phyloP scores from a whole-genome alignment of 176 grass and related monocot species.

The Oryza australiensis region DNA sequence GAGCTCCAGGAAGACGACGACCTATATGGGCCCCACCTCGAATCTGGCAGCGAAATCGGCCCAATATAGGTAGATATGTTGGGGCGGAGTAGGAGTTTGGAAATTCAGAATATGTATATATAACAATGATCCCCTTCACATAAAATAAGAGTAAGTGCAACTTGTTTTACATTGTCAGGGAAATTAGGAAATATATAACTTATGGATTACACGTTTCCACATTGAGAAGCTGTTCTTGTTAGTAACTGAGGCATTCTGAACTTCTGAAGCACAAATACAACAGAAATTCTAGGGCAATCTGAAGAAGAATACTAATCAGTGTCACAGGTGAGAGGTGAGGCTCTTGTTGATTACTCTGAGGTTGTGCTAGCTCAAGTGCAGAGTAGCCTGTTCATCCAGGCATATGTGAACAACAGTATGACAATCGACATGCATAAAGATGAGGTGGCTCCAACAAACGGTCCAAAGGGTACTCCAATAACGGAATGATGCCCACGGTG shows the following conservation, averaged over 20 bases:
- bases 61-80: no score
- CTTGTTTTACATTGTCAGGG: not conserved
- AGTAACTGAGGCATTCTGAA: not conserved
- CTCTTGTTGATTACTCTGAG: not conserved
- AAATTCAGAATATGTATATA: no score
- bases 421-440: not conserved
- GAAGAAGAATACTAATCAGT: not conserved
- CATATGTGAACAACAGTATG: not conserved
- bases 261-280: not conserved
- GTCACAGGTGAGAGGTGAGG: not conserved
- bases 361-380: not conserved
- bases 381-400: not conserved
- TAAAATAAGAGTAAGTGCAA: not conserved
- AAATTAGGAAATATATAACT: not conserved
- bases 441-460: constrained; percentile 57
- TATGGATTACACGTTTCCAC: not conserved
- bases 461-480: constrained; percentile 38
- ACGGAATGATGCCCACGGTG: constrained; percentile 7
- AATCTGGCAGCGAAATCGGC: no score
- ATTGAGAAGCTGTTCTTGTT: not conserved
- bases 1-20: no score
- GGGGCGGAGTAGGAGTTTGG: no score
- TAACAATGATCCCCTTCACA: no score
- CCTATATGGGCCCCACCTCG: no score
- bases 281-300: not conserved